Evolutionary conservation across 768 basidiomycete genomes (phyloP).

Genomic region (Lenzites betulinus): DNA sequence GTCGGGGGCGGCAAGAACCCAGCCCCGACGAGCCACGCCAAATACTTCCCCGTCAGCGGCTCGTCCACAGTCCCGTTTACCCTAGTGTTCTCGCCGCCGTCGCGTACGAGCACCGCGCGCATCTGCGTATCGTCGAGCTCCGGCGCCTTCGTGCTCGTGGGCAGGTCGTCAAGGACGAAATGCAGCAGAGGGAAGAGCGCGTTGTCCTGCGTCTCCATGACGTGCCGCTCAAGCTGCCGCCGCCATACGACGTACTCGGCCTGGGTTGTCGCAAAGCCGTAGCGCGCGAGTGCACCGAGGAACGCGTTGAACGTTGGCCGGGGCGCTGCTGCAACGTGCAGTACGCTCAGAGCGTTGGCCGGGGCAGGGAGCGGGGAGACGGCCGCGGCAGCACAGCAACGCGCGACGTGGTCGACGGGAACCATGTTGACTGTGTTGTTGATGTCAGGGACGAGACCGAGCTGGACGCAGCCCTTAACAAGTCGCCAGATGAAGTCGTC

Average conservation of each 20-base stretch:
- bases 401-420: slow-evolving; percentile 94
- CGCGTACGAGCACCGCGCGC: slow-evolving; percentile 53
- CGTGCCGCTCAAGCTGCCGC: slow-evolving; percentile 89
- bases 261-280: slow-evolving; percentile 77
- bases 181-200: slow-evolving; percentile 96
- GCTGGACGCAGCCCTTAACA: slow-evolving; percentile 97
- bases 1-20: slow-evolving; percentile 73
- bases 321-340: slow-evolving; percentile 87
- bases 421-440: slow-evolving; percentile 99
- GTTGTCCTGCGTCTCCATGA: slow-evolving; percentile 92
- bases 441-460: slow-evolving; percentile 96
- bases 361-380: slow-evolving; percentile 52
- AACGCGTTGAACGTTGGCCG: slow-evolving; percentile 88
- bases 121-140: slow-evolving; percentile 89
- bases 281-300: slow-evolving; percentile 67
- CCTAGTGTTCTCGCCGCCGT: slow-evolving; percentile 32
- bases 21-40: slow-evolving; percentile 89
- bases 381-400: slow-evolving; percentile 73
- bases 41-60: slow-evolving; percentile 78
- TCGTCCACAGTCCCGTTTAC: slow-evolving; percentile 67
- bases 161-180: slow-evolving; percentile 96
- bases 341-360: slow-evolving; percentile 50
- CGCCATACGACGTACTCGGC: slow-evolving; percentile 95
- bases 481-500: slow-evolving; percentile 99
- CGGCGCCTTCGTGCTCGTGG: slow-evolving; percentile 93